These are phyloP conservation scores for Perkinsela sp. DNA, from an alignment of 208 protist genomes.

Conservation along the genomic window DNA sequence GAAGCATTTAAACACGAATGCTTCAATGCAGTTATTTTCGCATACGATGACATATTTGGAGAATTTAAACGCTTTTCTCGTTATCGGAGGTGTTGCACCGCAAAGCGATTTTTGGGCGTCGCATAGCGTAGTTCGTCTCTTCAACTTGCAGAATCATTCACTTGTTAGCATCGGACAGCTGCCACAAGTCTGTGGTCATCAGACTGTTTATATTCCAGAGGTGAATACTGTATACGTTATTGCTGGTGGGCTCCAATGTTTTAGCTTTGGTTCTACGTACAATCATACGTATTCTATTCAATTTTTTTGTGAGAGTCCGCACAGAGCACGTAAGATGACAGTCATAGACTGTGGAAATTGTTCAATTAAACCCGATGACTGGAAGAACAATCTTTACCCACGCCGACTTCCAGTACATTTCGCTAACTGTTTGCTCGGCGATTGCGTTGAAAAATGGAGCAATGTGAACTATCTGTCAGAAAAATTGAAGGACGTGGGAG, in stretches of 20 bases:
- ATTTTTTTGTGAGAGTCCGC: background rate
- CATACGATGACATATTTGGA: background rate
- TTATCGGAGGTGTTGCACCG: background rate
- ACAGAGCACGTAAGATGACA: background rate
- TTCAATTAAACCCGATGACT: background rate
- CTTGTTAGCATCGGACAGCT: background rate
- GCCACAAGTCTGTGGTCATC: background rate
- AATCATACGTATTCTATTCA: background rate
- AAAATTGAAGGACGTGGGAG: background rate
- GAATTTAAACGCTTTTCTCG: background rate
- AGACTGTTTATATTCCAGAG: background rate
- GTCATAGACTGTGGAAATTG: background rate
- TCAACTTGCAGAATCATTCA: background rate
- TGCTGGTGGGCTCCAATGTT: background rate
- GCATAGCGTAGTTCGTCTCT: background rate
- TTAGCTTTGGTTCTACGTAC: background rate
- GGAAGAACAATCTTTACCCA: background rate
- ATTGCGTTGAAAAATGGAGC: background rate
- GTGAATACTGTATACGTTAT: background rate
- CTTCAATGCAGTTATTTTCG: background rate
- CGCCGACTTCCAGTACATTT: background rate
- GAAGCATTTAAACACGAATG: background rate
- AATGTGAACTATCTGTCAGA: background rate
- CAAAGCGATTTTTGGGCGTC: background rate
- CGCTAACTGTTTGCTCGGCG: background rate